Evolutionary conservation across 73 alveolate species (phyloP).

Genomic region (Halteria grandinella): DNA sequence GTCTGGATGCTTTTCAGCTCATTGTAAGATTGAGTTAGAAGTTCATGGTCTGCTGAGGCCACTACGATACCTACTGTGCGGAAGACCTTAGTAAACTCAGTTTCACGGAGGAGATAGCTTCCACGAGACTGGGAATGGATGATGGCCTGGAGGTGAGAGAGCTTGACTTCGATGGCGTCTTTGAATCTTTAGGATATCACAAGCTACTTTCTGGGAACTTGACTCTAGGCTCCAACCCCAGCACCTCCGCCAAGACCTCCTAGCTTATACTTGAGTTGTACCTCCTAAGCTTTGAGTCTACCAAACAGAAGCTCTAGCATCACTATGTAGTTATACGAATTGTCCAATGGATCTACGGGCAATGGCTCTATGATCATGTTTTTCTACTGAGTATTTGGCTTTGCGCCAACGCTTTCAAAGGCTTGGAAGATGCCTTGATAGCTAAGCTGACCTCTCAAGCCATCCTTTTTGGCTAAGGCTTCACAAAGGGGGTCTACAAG

Average conservation of each 20-base stretch:
- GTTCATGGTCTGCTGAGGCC: neutral
- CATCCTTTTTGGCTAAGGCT: neutral
- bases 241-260: neutral
- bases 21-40: neutral
- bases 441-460: too few relatives aligned
- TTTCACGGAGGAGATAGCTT: slow-evolving; percentile 17
- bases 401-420: neutral
- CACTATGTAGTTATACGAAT: slow-evolving; percentile 29
- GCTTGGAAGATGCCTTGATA: too few relatives aligned
- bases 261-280: neutral
- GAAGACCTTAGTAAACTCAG: neutral
- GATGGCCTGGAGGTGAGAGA: neutral
- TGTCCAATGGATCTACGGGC: slow-evolving; percentile 13
- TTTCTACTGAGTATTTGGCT: slow-evolving; percentile 1
- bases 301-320: slow-evolving; percentile 43
- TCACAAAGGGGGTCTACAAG: slow-evolving; percentile 2
- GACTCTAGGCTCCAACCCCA: neutral
- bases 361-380: slow-evolving; percentile 9
- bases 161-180: slow-evolving; percentile 9
- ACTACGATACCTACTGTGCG: slow-evolving; percentile 7
- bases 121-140: slow-evolving; percentile 1
- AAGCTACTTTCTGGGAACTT: neutral
- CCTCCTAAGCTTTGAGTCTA: neutral
- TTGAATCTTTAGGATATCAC: slow-evolving; percentile 26
- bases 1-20: neutral